A percentile compares a stretch with the other conserved stretches of the same genome.
Evolutionary conservation across 225 moss, liverwort and hornwort genomes (phyloP).

Genomic region (Thuidium tamariscinum): DNA sequence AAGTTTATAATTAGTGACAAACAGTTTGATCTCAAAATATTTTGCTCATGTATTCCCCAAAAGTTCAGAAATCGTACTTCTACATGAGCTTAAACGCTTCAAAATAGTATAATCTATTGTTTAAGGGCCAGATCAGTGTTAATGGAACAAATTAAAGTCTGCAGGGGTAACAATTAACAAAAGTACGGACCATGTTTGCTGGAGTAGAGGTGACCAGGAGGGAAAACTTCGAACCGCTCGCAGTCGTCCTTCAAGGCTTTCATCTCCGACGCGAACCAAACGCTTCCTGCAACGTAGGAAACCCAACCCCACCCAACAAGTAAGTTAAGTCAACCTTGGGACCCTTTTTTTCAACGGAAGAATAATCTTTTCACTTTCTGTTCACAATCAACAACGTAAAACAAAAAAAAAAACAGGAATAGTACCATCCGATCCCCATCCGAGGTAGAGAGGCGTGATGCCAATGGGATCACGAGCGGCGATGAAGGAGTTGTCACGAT

Average conservation of each 20-base stretch:
- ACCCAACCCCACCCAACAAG: not conserved
- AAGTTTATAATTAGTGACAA: not conserved
- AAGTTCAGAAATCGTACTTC: not conserved
- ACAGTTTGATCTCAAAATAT: not conserved
- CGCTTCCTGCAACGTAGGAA: constrained; percentile 26
- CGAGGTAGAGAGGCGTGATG: constrained; percentile 77
- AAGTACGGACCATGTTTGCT: constrained; percentile 49
- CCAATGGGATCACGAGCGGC: constrained; percentile 84
- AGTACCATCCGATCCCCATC: constrained; percentile 74
- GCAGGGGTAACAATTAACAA: not conserved
- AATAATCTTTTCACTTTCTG: not conserved
- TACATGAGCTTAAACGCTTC: not conserved
- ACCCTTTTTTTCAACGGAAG: not conserved
- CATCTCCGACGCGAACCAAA: constrained; percentile 90
- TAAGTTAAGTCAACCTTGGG: not conserved
- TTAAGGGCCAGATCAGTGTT: not conserved
- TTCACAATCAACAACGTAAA: not conserved
- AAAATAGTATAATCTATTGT: not conserved
- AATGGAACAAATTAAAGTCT: not conserved
- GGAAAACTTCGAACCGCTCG: constrained; percentile 61
- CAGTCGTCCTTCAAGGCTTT: constrained; percentile 80
- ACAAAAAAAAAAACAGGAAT: not conserved
- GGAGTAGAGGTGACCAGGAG: constrained; percentile 81
- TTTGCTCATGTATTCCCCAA: not conserved
- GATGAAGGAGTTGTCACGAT: constrained; percentile 74